Conservation (phyloP, 2,329 filamentous ascomycete species). For the Lecanicillium sp. region DNA sequence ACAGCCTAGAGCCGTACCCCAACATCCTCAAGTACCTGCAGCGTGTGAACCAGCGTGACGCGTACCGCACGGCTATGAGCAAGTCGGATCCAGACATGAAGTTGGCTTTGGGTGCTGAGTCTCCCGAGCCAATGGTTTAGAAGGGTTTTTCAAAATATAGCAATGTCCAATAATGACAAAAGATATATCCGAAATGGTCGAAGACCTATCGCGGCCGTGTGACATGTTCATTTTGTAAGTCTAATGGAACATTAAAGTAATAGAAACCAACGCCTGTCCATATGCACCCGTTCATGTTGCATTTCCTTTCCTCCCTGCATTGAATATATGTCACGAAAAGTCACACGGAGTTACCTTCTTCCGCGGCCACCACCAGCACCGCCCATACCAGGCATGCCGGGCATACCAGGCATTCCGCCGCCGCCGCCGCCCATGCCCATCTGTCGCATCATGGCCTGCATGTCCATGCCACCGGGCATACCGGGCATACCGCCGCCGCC, state of each 20-base stretch:
- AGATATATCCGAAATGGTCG: too few species aligned
- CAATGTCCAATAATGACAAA: background rate
- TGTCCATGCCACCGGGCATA: slow-evolving; percentile 67
- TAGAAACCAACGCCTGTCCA: slow-evolving; percentile 12
- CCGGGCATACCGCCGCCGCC: slow-evolving; percentile 59
- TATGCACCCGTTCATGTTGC: slow-evolving; percentile 9
- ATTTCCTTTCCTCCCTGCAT: background rate
- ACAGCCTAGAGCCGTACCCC: slow-evolving; percentile 34
- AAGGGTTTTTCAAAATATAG: background rate
- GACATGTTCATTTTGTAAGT: slow-evolving; percentile 5
- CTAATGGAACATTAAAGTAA: slow-evolving; percentile 8
- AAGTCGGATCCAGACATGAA: slow-evolving; percentile 45
- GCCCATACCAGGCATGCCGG: slow-evolving; percentile 17
- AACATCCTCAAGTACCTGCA: slow-evolving; percentile 41
- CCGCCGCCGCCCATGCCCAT: slow-evolving; percentile 57
- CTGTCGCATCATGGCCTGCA: slow-evolving; percentile 75
- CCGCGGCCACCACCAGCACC: slow-evolving; percentile 8
- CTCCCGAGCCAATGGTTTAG: slow-evolving; percentile 9
- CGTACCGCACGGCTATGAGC: slow-evolving; percentile 40
- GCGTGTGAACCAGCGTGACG: slow-evolving; percentile 37
- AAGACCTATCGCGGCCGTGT: background rate
- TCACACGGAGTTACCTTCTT: slow-evolving; percentile 7
- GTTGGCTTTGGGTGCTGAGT: slow-evolving; percentile 22
- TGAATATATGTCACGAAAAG: slow-evolving; percentile 1
- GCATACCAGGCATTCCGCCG: slow-evolving; percentile 30